Conservation (phyloP, 257 asterid genomes). For the Striga asiatica region DNA sequence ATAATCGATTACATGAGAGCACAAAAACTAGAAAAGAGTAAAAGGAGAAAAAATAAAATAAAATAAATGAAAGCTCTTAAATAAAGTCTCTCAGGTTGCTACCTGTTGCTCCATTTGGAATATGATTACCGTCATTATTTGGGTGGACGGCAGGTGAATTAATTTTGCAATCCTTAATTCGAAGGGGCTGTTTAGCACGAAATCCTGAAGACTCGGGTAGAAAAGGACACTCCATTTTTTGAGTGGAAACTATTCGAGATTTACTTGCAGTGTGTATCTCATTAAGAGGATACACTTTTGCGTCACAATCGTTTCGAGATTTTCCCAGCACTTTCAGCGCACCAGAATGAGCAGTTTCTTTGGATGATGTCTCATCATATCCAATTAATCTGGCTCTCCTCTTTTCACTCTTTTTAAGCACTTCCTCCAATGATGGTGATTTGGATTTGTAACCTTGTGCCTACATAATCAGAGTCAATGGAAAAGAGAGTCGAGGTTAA, state of each 20-base stretch:
- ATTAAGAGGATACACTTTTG: constrained; percentile 21
- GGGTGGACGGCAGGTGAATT: constrained; percentile 9
- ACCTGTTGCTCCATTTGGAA: constrained; percentile 42
- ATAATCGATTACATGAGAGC: too few species aligned
- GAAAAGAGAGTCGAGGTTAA: background rate
- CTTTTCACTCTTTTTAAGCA: constrained; percentile 31
- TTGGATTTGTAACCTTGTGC: constrained; percentile 56
- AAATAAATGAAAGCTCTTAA: background rate
- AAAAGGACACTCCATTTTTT: constrained; percentile 7
- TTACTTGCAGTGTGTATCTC: constrained; percentile 17
- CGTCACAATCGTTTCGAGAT: constrained; percentile 22
- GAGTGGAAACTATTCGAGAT: constrained; percentile 17
- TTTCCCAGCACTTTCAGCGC: constrained; percentile 23
- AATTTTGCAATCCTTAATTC: constrained; percentile 15
- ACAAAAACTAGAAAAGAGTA: too few species aligned
- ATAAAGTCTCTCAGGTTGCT: background rate
- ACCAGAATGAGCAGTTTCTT: constrained; percentile 14
- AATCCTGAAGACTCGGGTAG: constrained; percentile 20
- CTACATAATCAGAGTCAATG: constrained; percentile 34
- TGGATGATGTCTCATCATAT: constrained; percentile 48
- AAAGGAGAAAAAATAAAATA: constrained; percentile 14
- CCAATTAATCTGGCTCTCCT: constrained; percentile 68
- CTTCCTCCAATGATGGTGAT: constrained; percentile 52
- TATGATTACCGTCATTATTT: constrained; percentile 8
- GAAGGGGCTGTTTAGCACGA: constrained; percentile 13